phyloP scores from a whole-genome alignment of 2,329 filamentous ascomycete species.

The Trichoderma sp. region DNA sequence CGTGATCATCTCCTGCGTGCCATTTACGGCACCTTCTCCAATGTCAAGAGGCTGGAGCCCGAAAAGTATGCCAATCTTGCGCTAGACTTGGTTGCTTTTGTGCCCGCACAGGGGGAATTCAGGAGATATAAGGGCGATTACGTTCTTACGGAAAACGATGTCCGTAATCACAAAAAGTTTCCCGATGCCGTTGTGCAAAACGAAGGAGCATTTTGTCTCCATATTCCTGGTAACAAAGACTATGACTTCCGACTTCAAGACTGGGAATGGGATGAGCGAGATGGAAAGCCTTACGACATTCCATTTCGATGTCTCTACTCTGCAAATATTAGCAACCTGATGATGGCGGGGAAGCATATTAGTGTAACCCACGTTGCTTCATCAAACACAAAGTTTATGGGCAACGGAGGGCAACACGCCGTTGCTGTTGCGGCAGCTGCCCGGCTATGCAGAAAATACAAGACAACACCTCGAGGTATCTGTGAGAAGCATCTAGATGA shows the following conservation, averaged over 20 bases:
- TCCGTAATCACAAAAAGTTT: not conserved
- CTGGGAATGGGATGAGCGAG: not conserved
- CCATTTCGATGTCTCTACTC: not conserved
- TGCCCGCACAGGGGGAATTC: not conserved
- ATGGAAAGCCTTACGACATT: conserved; percentile 3
- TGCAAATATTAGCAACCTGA: not conserved
- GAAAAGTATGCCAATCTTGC: conserved; percentile 6
- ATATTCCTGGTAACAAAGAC: not conserved
- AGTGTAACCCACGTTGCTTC: not conserved
- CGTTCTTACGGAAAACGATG: not conserved
- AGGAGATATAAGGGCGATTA: not conserved
- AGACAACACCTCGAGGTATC: not conserved
- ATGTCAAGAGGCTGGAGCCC: not conserved
- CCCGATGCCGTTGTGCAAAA: not conserved
- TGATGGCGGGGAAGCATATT: conserved; percentile 10
- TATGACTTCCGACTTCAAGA: not conserved
- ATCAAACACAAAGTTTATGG: conserved; percentile 11
- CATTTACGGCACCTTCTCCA: conserved; percentile 9
- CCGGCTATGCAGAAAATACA: not conserved
- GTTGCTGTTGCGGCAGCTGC: not conserved
- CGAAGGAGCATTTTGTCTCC: not conserved
- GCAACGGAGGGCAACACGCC: not conserved
- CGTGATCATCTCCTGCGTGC: not conserved
- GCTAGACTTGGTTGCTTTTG: not conserved
- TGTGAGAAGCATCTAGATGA: not conserved